Evolutionary conservation across 2,329 filamentous ascomycete species (phyloP), one percentile per base, ranked within the genome.

Genomic region (Trichophyton benhamiae): DNA sequence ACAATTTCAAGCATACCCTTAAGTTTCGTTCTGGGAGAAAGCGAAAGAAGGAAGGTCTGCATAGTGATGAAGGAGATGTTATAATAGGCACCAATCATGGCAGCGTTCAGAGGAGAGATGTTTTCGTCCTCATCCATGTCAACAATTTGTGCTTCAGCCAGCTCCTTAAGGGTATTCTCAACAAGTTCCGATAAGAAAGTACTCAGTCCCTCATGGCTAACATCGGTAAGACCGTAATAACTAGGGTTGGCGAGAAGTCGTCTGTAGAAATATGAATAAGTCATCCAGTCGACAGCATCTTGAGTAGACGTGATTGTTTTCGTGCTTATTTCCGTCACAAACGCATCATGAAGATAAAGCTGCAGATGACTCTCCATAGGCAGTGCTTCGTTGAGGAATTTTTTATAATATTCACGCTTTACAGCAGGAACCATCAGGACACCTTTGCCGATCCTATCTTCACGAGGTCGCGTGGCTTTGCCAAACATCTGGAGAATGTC

Each of bases 11-110:
- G 80, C 49, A 99, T 91, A 55, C 91, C 91, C 81, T 99, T 99
- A 66, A 99, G 84, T 79, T 96, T 97, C 3, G 91, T 97, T 67
- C 87, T 87, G 48, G 85, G 85, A 61, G 85, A 91, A 55, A 99
- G 82, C 13, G 94, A 99, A 61, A 99, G 80, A 59, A 99, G 80
- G 80, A 99, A 92, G 0, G 94, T 99, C 77, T 99, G 92, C 91
- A 99, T 99, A 2, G 94, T 99, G 73, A 96, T 89, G 77, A 96
- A 97, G 4, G 92, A 96, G 70, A 99, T 96, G 75, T 96, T 97
- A 82, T 99, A 99, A 80, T 99, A 97, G 1, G 94, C 91, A 8
- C 89, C 91, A 70, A 99, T 97, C 89, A 96, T 96, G 67, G 94
- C 94, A 1, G 92, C 88, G 73, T 99, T 97, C 68, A 96, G 83